These are phyloP conservation scores for Leishmania guyanensis DNA, from an alignment of 208 protist species.

Conservation along the genomic window DNA sequence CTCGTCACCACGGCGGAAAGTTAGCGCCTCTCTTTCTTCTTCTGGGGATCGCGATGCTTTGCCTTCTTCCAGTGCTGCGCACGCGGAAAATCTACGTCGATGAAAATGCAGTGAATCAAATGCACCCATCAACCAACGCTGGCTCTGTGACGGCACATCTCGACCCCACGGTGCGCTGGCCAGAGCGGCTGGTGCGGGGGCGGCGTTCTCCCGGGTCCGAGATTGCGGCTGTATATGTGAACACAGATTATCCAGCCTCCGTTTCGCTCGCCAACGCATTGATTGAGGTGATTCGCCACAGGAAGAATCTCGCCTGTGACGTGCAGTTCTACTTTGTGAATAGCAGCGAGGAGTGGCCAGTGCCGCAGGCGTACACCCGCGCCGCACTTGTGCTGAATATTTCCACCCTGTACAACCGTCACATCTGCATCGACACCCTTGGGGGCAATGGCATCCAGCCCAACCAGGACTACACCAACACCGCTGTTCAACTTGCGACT, in stretches of 20 bases:
- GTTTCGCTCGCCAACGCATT: slow-evolving; percentile 52
- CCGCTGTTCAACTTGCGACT: slow-evolving; percentile 19
- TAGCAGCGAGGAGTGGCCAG: slow-evolving; percentile 41
- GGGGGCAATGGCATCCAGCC: slow-evolving; percentile 63
- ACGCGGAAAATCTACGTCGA: slow-evolving; percentile 46
- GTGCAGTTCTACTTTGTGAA: slow-evolving; percentile 73
- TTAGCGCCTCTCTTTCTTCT: slow-evolving; percentile 47
- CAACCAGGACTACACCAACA: slow-evolving; percentile 70
- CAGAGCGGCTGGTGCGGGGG: slow-evolving; percentile 51
- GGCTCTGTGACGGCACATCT: background rate
- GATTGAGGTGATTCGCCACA: slow-evolving; percentile 35
- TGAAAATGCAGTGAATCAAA: slow-evolving; percentile 59
- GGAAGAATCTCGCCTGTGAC: slow-evolving; percentile 54
- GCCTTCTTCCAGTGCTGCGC: slow-evolving; percentile 34
- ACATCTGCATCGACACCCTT: slow-evolving; percentile 58
- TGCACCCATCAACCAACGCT: slow-evolving; percentile 10
- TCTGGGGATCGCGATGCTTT: slow-evolving; percentile 45
- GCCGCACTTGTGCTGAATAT: slow-evolving; percentile 67
- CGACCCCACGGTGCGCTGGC: slow-evolving; percentile 27
- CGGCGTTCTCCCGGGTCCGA: slow-evolving; percentile 66
- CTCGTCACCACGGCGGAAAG: slow-evolving; percentile 42
- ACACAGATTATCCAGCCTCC: slow-evolving; percentile 39
- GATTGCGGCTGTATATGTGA: slow-evolving; percentile 68
- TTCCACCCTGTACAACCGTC: slow-evolving; percentile 43
- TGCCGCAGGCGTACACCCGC: slow-evolving; percentile 55